Evolutionary conservation across 139 green algal genomes (phyloP).

Genomic region (Astrephomene gubernaculifera): DNA sequence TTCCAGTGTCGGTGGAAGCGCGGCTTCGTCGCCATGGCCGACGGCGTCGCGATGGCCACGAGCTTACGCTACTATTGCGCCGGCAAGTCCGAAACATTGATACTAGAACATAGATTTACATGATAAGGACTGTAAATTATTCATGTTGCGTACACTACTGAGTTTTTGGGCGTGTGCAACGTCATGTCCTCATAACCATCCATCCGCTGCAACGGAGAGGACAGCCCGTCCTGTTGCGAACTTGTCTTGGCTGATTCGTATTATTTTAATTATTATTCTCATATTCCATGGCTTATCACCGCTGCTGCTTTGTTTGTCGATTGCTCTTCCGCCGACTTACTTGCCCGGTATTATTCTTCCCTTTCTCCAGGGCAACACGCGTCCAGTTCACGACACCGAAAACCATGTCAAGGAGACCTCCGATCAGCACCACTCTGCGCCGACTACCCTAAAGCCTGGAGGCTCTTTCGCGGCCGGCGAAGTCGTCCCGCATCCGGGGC

Average conservation of each 20-base stretch:
- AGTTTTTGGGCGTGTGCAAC: not conserved
- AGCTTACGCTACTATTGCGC: not conserved
- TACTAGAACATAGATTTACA: too few relatives aligned
- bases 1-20: not conserved
- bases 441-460: not conserved
- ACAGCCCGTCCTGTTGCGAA: too few relatives aligned
- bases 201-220: too few relatives aligned
- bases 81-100: not conserved
- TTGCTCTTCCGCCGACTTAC: not conserved
- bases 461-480: slow-evolving; percentile 37
- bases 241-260: too few relatives aligned
- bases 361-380: not conserved
- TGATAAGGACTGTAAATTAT: too few relatives aligned
- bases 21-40: not conserved
- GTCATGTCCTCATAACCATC: too few relatives aligned
- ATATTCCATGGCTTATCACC: not conserved
- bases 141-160: not conserved
- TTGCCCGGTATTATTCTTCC: not conserved
- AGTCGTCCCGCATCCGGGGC: slow-evolving; percentile 28
- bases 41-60: not conserved
- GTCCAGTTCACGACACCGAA: not conserved
- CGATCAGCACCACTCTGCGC: not conserved
- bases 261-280: too few relatives aligned
- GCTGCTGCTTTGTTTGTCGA: not conserved
- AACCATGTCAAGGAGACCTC: not conserved